Conservation (phyloP, 306 rosid species). For the Glycine tomentella region DNA sequence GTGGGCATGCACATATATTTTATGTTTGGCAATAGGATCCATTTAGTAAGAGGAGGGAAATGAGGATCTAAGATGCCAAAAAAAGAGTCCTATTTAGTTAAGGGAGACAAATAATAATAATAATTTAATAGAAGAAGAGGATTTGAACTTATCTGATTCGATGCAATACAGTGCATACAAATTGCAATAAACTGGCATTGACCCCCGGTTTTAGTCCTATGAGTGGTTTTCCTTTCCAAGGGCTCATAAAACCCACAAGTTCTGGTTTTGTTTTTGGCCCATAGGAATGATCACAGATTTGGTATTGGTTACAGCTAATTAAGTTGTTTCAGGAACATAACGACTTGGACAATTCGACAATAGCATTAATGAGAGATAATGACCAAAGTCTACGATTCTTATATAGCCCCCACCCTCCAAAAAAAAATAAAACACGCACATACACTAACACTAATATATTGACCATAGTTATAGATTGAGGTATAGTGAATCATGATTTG, state of each 20-base stretch:
- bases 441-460: neutral
- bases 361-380: constrained; percentile 44
- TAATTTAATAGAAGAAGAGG: neutral
- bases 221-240: constrained; percentile 44
- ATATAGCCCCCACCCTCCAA: neutral
- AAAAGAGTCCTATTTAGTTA: constrained; percentile 17
- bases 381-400: constrained; percentile 17
- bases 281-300: constrained; percentile 40
- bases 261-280: constrained; percentile 55
- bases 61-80: constrained; percentile 48
- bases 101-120: neutral
- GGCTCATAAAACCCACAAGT: constrained; percentile 13
- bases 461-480: constrained; percentile 5
- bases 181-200: constrained; percentile 37
- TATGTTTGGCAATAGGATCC: constrained; percentile 17
- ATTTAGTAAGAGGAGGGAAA: constrained; percentile 32
- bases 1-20: neutral
- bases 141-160: constrained; percentile 47
- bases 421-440: neutral
- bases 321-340: constrained; percentile 9
- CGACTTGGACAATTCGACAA: constrained; percentile 41
- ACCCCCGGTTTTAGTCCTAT: constrained; percentile 42
- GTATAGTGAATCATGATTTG: constrained; percentile 6
- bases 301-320: constrained; percentile 39
- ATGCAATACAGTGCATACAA: neutral